These are phyloP conservation scores for Quercus rubra DNA, from an alignment of 306 rosid genomes.

Conservation along the genomic window DNA sequence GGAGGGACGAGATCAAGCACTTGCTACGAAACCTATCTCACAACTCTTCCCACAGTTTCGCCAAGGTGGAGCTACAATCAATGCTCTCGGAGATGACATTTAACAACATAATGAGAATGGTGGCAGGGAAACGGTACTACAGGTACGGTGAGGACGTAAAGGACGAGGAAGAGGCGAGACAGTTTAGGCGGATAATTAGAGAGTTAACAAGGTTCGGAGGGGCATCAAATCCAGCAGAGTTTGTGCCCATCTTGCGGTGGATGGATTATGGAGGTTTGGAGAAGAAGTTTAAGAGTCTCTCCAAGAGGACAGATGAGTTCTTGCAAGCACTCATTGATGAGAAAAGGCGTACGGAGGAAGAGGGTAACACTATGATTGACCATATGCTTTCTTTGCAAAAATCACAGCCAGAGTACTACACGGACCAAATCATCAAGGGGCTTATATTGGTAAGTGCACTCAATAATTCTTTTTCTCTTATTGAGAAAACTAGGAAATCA, in stretches of 20 bases:
- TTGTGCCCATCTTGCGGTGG: constrained; percentile 38
- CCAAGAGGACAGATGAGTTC: constrained; percentile 25
- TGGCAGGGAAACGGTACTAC: constrained; percentile 61
- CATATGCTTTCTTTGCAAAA: constrained; percentile 22
- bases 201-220: constrained; percentile 17
- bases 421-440: constrained; percentile 26
- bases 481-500: not conserved
- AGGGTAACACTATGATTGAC: not conserved
- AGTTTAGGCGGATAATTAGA: constrained; percentile 31
- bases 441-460: constrained; percentile 10
- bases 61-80: constrained; percentile 33
- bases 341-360: not conserved
- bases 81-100: constrained; percentile 43
- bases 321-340: constrained; percentile 18
- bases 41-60: not conserved
- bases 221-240: constrained; percentile 32
- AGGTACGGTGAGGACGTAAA: constrained; percentile 26
- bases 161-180: constrained; percentile 37
- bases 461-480: no score
- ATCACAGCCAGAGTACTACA: constrained; percentile 17
- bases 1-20: constrained; percentile 40
- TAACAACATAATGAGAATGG: constrained; percentile 62
- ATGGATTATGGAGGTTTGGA: constrained; percentile 17
- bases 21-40: constrained; percentile 23
- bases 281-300: constrained; percentile 18